Evolutionary conservation across 345 rosid genomes (phyloP).

Genomic region (Eutrema japonicum): DNA sequence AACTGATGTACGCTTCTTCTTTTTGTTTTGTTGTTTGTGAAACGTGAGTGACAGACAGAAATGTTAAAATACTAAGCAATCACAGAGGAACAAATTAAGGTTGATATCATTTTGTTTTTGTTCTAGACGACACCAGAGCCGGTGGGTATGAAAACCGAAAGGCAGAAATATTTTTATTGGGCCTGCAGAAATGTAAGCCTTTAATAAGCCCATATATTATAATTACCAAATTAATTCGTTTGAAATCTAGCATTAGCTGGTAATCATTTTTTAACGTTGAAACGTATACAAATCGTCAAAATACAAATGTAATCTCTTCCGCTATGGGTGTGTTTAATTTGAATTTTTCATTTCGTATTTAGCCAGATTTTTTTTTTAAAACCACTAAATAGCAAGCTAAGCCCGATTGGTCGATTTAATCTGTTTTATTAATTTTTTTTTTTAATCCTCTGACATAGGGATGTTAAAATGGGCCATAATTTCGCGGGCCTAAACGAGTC

Average conservation of each 20-base stretch:
- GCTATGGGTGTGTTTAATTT: neutral
- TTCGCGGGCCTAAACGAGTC: too few species aligned
- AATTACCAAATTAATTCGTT: neutral
- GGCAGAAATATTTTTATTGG: neutral
- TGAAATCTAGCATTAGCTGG: neutral
- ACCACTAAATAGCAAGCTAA: neutral
- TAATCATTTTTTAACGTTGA: neutral
- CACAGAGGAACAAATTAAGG: neutral
- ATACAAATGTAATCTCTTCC: neutral
- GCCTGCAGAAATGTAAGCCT: neutral
- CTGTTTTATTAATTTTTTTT: too few species aligned
- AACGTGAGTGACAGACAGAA: slow-evolving; percentile 15
- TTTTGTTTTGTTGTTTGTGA: neutral
- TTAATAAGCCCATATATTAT: slow-evolving; percentile 1
- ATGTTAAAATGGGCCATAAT: too few species aligned
- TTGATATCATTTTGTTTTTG: neutral
- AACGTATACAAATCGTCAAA: neutral
- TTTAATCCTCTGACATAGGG: too few species aligned
- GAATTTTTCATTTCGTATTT: too few species aligned
- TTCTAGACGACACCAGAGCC: neutral
- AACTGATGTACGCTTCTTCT: neutral
- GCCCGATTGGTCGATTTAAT: too few species aligned
- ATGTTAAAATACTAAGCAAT: neutral
- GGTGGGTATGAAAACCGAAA: neutral
- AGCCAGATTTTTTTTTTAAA: too few species aligned